Conservation (phyloP, 176 grass and related monocot genomes). For the Puccinellia tenuiflora region DNA sequence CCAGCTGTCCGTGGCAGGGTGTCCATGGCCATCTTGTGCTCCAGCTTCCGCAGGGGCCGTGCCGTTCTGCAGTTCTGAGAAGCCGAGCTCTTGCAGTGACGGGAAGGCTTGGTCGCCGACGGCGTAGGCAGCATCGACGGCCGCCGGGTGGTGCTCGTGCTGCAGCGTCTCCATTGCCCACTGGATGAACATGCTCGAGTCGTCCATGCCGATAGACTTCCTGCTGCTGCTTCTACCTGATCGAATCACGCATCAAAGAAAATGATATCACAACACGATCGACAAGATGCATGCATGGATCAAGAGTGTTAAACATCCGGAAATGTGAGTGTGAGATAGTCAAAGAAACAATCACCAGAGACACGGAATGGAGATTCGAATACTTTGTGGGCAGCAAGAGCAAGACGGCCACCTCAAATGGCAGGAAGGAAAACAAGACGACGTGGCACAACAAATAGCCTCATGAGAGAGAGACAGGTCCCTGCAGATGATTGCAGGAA, state of each 20-base stretch:
- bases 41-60: not conserved
- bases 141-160: slow-evolving; percentile 9
- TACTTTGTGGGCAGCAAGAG: too few relatives aligned
- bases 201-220: slow-evolving; percentile 12
- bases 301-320: not conserved
- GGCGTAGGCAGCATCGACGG: not conserved
- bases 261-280: not conserved
- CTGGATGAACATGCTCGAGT: slow-evolving; percentile 34
- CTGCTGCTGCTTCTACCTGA: not conserved
- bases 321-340: not conserved
- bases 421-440: too few relatives aligned
- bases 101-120: not conserved
- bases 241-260: not conserved
- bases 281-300: not conserved
- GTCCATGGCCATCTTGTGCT: not conserved
- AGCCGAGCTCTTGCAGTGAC: slow-evolving; percentile 18
- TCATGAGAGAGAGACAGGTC: too few relatives aligned
- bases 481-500: too few relatives aligned
- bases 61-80: not conserved
- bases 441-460: too few relatives aligned
- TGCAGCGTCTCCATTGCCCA: slow-evolving; percentile 32
- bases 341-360: too few relatives aligned
- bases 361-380: too few relatives aligned
- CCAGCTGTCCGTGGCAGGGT: slow-evolving; percentile 23
- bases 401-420: too few relatives aligned